A percentile compares a stretch with the other conserved stretches of the same genome.
phyloP scores from a whole-genome alignment of 2,329 filamentous ascomycete species.

The Diaporthe capsici region DNA sequence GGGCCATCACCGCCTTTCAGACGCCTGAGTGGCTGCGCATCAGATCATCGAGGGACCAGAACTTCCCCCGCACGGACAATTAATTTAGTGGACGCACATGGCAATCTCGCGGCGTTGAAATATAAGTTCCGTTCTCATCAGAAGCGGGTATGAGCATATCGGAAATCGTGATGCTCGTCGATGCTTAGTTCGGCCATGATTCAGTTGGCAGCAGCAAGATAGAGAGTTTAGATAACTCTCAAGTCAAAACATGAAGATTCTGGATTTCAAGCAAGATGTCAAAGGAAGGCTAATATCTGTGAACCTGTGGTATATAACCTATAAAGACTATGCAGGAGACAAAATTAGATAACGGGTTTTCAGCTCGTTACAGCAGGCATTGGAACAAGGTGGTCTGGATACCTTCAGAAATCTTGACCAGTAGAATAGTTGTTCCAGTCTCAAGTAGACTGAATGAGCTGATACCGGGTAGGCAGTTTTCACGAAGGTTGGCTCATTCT shows the following conservation, averaged over 20 bases:
- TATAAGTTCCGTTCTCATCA: not conserved
- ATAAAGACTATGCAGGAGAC: not conserved
- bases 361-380: not conserved
- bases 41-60: conserved; percentile 8
- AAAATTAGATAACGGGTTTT: not conserved
- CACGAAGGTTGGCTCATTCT: not conserved
- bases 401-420: not conserved
- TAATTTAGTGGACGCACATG: conserved; percentile 14
- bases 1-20: not conserved
- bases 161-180: not conserved
- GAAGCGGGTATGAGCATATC: not conserved
- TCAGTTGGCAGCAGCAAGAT: not conserved
- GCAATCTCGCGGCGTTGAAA: conserved; percentile 2
- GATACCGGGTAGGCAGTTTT: not conserved
- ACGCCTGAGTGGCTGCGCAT: not conserved
- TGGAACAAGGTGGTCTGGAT: not conserved
- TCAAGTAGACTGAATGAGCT: not conserved
- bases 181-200: not conserved
- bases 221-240: not conserved
- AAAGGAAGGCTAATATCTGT: not conserved
- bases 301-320: not conserved
- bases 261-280: not conserved
- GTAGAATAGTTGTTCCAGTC: not conserved
- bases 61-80: conserved; percentile 5
- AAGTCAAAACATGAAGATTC: not conserved